Conservation (phyloP, 2,329 filamentous ascomycete species). For the Trichoderma arundinaceum region DNA sequence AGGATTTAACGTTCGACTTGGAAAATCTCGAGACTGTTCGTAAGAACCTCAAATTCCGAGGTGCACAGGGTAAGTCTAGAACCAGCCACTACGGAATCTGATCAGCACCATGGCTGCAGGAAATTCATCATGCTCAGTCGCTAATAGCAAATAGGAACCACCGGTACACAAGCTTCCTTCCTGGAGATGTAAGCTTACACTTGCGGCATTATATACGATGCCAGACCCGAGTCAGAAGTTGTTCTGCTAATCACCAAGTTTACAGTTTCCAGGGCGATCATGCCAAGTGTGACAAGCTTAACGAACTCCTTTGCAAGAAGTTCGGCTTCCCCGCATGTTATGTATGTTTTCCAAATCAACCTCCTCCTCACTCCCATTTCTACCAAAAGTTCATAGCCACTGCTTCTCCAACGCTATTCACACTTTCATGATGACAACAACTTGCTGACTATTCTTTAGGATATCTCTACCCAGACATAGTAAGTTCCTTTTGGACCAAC, state of each 20-base stretch:
- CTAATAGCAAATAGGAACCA: slow-evolving; percentile 56
- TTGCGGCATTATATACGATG: neutral
- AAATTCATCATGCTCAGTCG: neutral
- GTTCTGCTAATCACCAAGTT: neutral
- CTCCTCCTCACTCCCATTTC: too few species aligned
- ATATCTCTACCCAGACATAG: slow-evolving; percentile 33
- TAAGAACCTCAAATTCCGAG: slow-evolving; percentile 74
- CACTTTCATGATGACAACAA: neutral
- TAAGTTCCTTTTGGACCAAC: slow-evolving; percentile 13
- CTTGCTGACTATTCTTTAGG: neutral
- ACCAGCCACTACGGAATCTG: neutral
- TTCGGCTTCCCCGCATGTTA: too few species aligned
- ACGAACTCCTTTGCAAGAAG: too few species aligned
- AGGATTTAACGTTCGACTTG: slow-evolving; percentile 69
- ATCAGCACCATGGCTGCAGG: neutral
- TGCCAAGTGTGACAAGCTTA: slow-evolving; percentile 9
- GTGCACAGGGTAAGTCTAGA: slow-evolving; percentile 49
- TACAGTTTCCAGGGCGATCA: slow-evolving; percentile 53
- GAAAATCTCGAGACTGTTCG: slow-evolving; percentile 73
- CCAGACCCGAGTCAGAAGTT: slow-evolving; percentile 16
- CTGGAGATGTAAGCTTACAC: slow-evolving; percentile 39
- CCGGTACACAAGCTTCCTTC: slow-evolving; percentile 80
- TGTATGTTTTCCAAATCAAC: slow-evolving; percentile 60
- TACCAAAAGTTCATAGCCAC: neutral
- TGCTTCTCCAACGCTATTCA: neutral